Evolutionary conservation across 2,329 filamentous ascomycete genomes (phyloP).

Genomic region (Claviceps pazoutovae): DNA sequence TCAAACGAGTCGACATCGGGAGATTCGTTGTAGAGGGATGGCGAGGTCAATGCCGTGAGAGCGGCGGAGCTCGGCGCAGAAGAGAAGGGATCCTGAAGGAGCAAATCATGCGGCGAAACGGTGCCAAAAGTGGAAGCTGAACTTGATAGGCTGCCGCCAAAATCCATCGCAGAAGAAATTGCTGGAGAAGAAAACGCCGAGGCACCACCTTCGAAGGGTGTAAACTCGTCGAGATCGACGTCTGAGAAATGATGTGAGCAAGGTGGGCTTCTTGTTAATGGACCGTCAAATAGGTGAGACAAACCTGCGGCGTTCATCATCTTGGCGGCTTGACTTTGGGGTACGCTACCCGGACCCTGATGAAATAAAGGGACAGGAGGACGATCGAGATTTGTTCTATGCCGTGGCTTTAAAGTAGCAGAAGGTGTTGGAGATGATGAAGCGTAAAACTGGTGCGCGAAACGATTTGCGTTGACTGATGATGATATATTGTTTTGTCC

Average conservation of each 20-base stretch:
- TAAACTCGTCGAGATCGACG: slow-evolving; percentile 44
- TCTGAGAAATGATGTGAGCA: slow-evolving; percentile 31
- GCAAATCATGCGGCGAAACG: slow-evolving; percentile 71
- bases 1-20: slow-evolving; percentile 63
- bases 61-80: slow-evolving; percentile 73
- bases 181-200: slow-evolving; percentile 41
- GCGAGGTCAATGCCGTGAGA: slow-evolving; percentile 74
- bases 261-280: slow-evolving; percentile 1
- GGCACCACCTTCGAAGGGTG: slow-evolving; percentile 39
- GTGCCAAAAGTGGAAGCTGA: slow-evolving; percentile 48
- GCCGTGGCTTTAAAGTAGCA: slow-evolving; percentile 39
- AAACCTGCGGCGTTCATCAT: slow-evolving; percentile 32
- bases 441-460: slow-evolving; percentile 50
- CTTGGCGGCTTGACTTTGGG: slow-evolving; percentile 25
- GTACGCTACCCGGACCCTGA: slow-evolving; percentile 39
- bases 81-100: slow-evolving; percentile 52
- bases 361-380: slow-evolving; percentile 62
- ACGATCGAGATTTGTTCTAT: slow-evolving; percentile 31
- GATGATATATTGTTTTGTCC: slow-evolving; percentile 37
- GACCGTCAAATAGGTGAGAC: slow-evolving; percentile 3
- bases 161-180: slow-evolving; percentile 36
- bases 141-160: slow-evolving; percentile 32
- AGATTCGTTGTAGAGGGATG: slow-evolving; percentile 64
- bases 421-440: slow-evolving; percentile 50
- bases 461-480: slow-evolving; percentile 42